A percentile compares a stretch with the other conserved stretches of the same genome.
These are phyloP conservation scores for Suillus alpinus DNA, from an alignment of 768 basidiomycete genomes.

Conservation along the genomic window DNA sequence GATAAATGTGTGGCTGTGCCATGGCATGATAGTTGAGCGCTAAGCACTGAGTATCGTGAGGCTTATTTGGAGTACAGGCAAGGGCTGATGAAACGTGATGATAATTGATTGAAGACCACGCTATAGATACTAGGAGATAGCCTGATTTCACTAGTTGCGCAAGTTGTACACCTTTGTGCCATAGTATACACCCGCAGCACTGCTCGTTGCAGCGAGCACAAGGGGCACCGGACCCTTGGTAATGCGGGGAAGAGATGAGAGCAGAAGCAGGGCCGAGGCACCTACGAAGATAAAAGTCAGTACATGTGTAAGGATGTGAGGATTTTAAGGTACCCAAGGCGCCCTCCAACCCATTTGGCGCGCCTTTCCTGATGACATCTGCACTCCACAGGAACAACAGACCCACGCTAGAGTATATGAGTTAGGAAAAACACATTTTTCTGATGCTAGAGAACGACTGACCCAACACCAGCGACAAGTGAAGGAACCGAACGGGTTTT, in stretches of 20 bases:
- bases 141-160: constrained; percentile 13
- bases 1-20: not conserved
- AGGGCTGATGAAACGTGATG: not conserved
- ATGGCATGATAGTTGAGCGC: no score
- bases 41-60: not conserved
- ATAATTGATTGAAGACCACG: not conserved
- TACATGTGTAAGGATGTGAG: not conserved
- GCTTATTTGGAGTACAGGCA: not conserved
- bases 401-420: constrained; percentile 55
- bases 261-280: constrained; percentile 70
- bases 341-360: constrained; percentile 70
- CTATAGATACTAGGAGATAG: not conserved
- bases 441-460: constrained; percentile 19
- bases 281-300: constrained; percentile 36
- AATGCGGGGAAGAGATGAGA: constrained; percentile 72
- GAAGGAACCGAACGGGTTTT: constrained; percentile 79
- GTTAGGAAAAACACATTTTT: not conserved
- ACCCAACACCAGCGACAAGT: constrained; percentile 80
- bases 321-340: constrained; percentile 55
- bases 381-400: constrained; percentile 78
- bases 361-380: constrained; percentile 69
- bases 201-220: constrained; percentile 58
- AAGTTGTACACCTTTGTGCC: constrained; percentile 51
- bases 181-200: constrained; percentile 64
- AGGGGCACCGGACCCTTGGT: constrained; percentile 74